These are phyloP conservation scores for Ramularia endophylla DNA, from an alignment of 2,329 filamentous ascomycete species.

Conservation along the genomic window DNA sequence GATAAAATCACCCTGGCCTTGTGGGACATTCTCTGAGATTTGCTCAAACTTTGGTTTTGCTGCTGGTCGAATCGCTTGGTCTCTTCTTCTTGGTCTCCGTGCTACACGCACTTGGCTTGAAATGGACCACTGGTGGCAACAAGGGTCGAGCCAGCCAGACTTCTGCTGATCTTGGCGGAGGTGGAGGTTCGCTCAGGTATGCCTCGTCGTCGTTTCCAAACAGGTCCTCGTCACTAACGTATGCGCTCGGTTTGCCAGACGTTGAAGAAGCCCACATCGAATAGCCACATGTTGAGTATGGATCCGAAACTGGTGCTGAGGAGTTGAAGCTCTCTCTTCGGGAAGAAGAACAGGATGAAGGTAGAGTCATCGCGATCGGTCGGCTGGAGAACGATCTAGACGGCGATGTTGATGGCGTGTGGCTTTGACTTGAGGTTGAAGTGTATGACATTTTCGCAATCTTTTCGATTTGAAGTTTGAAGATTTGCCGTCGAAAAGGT, in stretches of 20 bases:
- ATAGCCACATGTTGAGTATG: constrained; percentile 17
- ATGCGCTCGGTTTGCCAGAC: constrained; percentile 25
- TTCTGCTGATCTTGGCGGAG: constrained; percentile 30
- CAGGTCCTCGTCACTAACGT: constrained; percentile 34
- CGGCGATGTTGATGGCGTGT: constrained; percentile 2
- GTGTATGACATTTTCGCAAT: constrained; percentile 11
- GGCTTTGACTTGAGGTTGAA: constrained; percentile 5
- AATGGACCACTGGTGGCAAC: constrained; percentile 24
- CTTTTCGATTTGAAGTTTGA: no score
- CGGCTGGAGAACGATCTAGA: constrained; percentile 9
- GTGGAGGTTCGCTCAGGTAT: constrained; percentile 29
- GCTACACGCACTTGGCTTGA: constrained; percentile 15
- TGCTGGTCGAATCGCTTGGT: constrained; percentile 8
- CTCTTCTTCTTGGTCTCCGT: constrained; percentile 19
- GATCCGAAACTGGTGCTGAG: constrained; percentile 9
- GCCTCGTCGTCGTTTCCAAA: constrained; percentile 30
- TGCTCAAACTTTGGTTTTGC: constrained; percentile 17
- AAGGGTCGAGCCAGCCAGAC: constrained; percentile 29
- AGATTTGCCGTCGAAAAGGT: no score
- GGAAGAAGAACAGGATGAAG: constrained; percentile 11
- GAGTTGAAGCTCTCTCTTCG: constrained; percentile 13
- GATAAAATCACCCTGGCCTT: no score
- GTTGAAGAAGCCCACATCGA: constrained; percentile 13
- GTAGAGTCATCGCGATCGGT: constrained; percentile 10
- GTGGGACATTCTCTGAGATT: no score